Percentiles rank a stretch among this genome's conserved stretches.
Evolutionary conservation across 2,329 filamentous ascomycete species (phyloP).

Genomic region (Acephala macrosclerotiorum): DNA sequence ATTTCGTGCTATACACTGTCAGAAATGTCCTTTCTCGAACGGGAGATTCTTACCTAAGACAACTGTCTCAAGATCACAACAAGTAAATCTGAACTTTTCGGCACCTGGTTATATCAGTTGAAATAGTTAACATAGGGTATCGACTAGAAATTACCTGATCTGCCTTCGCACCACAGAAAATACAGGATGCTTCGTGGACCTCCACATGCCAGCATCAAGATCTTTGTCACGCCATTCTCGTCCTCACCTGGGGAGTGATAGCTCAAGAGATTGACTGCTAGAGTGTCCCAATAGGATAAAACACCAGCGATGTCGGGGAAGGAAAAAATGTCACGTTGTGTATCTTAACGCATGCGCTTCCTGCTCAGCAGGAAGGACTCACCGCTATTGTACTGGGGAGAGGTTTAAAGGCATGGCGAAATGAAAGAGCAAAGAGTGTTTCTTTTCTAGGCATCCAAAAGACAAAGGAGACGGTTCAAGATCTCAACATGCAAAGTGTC

Average conservation of each 20-base stretch:
- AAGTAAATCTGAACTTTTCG: constrained; percentile 11
- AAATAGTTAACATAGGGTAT: too few species aligned
- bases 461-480: not conserved
- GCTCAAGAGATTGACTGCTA: constrained; percentile 1
- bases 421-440: not conserved
- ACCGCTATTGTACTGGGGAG: not conserved
- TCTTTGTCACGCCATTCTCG: not conserved
- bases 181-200: constrained; percentile 20
- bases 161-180: constrained; percentile 18
- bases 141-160: too few species aligned
- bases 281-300: constrained; percentile 10
- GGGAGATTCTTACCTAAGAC: constrained; percentile 8
- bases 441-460: not conserved
- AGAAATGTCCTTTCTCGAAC: too few species aligned
- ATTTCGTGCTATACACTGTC: not conserved
- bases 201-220: constrained; percentile 18
- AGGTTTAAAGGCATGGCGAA: not conserved
- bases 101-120: too few species aligned
- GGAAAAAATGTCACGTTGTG: constrained; percentile 1
- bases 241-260: not conserved
- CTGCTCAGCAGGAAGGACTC: not conserved
- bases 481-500: too few species aligned
- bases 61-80: constrained; percentile 6
- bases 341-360: not conserved
- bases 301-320: not conserved